Evolutionary conservation across 352 stramenopile genomes (phyloP).

Genomic region (Phytophthora chlamydospora): DNA sequence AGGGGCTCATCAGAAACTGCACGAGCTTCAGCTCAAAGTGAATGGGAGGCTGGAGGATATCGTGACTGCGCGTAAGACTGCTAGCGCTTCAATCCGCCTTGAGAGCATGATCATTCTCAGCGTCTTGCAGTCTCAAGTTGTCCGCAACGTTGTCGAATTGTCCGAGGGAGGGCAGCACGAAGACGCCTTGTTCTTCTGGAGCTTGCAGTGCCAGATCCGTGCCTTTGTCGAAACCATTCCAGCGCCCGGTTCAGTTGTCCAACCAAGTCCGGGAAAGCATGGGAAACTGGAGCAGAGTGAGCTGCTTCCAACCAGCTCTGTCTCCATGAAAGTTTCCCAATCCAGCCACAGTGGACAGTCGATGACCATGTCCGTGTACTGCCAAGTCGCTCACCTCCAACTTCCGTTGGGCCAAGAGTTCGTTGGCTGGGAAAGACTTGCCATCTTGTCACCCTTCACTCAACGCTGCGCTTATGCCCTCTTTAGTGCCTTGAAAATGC

Average conservation of each 20-base stretch:
- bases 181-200: slow-evolving; percentile 47
- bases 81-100: slow-evolving; percentile 10
- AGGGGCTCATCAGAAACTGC: not conserved
- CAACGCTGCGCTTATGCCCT: slow-evolving; percentile 58
- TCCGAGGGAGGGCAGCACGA: slow-evolving; percentile 20
- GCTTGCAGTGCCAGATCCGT: slow-evolving; percentile 43
- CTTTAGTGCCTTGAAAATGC: slow-evolving; percentile 42
- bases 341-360: slow-evolving; percentile 14
- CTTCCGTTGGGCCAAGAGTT: slow-evolving; percentile 60
- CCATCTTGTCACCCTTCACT: slow-evolving; percentile 52
- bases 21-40: slow-evolving; percentile 1
- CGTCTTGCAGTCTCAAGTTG: slow-evolving; percentile 22
- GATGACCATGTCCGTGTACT: slow-evolving; percentile 24
- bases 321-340: slow-evolving; percentile 5
- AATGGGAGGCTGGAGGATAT: slow-evolving; percentile 3
- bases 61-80: slow-evolving; percentile 5
- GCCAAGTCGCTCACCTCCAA: slow-evolving; percentile 46
- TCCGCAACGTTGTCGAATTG: slow-evolving; percentile 21
- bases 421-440: slow-evolving; percentile 38
- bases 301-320: slow-evolving; percentile 17
- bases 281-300: slow-evolving; percentile 22
- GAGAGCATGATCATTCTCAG: slow-evolving; percentile 47
- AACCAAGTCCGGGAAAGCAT: slow-evolving; percentile 19
- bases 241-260: not conserved
- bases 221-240: slow-evolving; percentile 23